These are phyloP conservation scores for Magnusiomyces ingens DNA, from an alignment of 1,139 yeast species.

Conservation along the genomic window DNA sequence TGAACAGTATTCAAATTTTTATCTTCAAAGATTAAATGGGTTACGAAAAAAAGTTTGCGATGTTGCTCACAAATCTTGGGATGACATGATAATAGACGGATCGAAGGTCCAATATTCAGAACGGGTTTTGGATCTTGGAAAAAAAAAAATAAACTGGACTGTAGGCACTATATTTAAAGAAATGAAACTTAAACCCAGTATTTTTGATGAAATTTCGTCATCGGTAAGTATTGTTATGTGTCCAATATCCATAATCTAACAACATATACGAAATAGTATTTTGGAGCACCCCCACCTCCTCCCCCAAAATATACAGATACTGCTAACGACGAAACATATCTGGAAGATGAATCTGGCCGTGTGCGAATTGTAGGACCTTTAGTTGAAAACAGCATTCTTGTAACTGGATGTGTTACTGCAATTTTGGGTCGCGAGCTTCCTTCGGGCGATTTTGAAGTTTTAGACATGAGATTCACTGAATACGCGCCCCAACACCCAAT, in stretches of 20 bases:
- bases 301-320: slow-evolving; percentile 47
- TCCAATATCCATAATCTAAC: slow-evolving; percentile 12
- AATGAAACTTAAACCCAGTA: slow-evolving; percentile 76
- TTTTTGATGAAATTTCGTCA: slow-evolving; percentile 69
- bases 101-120: slow-evolving; percentile 37
- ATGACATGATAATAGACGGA: slow-evolving; percentile 37
- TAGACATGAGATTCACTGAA: slow-evolving; percentile 70
- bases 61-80: slow-evolving; percentile 47
- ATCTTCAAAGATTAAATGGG: slow-evolving; percentile 52
- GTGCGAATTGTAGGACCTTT: slow-evolving; percentile 64
- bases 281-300: slow-evolving; percentile 36
- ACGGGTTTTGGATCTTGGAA: slow-evolving; percentile 70
- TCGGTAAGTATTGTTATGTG: slow-evolving; percentile 17
- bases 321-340: slow-evolving; percentile 53
- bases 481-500: slow-evolving; percentile 49
- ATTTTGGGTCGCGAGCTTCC: slow-evolving; percentile 78
- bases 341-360: slow-evolving; percentile 94
- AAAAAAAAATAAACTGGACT: slow-evolving; percentile 75
- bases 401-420: slow-evolving; percentile 84
- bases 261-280: slow-evolving; percentile 22
- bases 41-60: slow-evolving; percentile 50
- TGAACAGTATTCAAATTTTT: slow-evolving; percentile 69
- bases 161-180: slow-evolving; percentile 85
- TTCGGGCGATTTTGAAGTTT: slow-evolving; percentile 78
- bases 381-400: slow-evolving; percentile 46